Conservation (phyloP, 805 yeast species). For the Zygoascus tannicola region DNA sequence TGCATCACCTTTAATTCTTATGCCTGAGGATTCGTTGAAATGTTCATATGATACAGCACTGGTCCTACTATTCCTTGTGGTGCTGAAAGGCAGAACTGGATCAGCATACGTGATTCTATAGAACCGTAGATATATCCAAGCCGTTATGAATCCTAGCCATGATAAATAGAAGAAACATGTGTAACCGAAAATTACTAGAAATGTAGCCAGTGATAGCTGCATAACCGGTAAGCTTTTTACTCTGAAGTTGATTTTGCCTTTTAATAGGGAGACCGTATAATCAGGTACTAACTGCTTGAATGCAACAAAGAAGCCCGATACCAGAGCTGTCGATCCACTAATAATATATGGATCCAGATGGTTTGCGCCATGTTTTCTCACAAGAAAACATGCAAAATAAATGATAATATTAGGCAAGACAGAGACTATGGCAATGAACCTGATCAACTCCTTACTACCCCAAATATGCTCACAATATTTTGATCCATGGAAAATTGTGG, state of each 20-base stretch:
- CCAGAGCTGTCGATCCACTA: slow-evolving; percentile 44
- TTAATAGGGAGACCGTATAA: slow-evolving; percentile 43
- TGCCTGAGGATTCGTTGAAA: slow-evolving; percentile 12
- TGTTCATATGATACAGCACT: slow-evolving; percentile 1
- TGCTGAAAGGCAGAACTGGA: slow-evolving; percentile 42
- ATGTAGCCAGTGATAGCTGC: slow-evolving; percentile 25
- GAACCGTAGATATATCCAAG: slow-evolving; percentile 76
- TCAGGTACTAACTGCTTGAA: slow-evolving; percentile 59
- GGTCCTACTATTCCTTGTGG: slow-evolving; percentile 7
- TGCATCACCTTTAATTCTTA: slow-evolving; percentile 65
- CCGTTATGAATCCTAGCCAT: slow-evolving; percentile 43
- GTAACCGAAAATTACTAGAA: slow-evolving; percentile 24
- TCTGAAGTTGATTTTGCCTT: slow-evolving; percentile 36
- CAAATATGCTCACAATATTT: slow-evolving; percentile 57
- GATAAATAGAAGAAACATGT: slow-evolving; percentile 18
- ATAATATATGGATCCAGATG: slow-evolving; percentile 10
- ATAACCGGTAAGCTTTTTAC: slow-evolving; percentile 35
- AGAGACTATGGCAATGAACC: slow-evolving; percentile 36
- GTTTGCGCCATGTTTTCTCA: slow-evolving; percentile 13
- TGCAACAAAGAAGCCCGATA: slow-evolving; percentile 52
- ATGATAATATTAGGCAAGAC: slow-evolving; percentile 31
- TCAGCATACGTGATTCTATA: slow-evolving; percentile 51
- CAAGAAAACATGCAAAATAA: slow-evolving; percentile 18
- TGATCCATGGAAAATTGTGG: slow-evolving; percentile 44
- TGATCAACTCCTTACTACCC: slow-evolving; percentile 46